phyloP scores from a whole-genome alignment of 78 protist genomes.

The Dictyostelium citrinum region DNA sequence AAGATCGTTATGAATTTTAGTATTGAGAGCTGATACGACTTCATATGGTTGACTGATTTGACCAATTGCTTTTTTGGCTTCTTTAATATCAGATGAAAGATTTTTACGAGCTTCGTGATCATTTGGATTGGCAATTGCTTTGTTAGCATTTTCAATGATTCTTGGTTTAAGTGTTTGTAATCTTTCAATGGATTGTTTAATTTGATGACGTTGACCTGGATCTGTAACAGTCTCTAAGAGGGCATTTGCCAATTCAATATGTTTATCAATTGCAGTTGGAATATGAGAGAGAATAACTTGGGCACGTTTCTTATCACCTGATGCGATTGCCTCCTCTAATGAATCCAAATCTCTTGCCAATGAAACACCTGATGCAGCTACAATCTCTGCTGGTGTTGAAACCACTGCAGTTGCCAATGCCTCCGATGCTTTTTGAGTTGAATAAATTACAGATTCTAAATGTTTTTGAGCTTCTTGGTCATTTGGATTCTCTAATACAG shows the following conservation, averaged over 20 bases:
- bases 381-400: constrained; percentile 54
- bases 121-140: constrained; percentile 34
- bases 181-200: constrained; percentile 41
- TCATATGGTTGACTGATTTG: constrained; percentile 46
- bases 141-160: constrained; percentile 31
- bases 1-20: constrained; percentile 46
- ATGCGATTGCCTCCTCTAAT: constrained; percentile 31
- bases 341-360: constrained; percentile 47
- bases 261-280: constrained; percentile 36
- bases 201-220: constrained; percentile 47
- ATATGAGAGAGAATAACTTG: constrained; percentile 13
- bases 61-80: constrained; percentile 42
- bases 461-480: constrained; percentile 37
- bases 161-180: constrained; percentile 34
- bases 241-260: constrained; percentile 45
- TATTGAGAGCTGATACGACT: constrained; percentile 43
- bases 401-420: constrained; percentile 36
- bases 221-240: constrained; percentile 25
- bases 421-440: constrained; percentile 60
- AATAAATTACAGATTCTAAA: constrained; percentile 42
- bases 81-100: background rate
- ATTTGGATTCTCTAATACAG: constrained; percentile 60
- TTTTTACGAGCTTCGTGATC: constrained; percentile 31
- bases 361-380: constrained; percentile 59
- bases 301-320: constrained; percentile 49